Base-by-base conservation (phyloP, 345 rosid genomes). In the Cardamine occulta region DNA sequence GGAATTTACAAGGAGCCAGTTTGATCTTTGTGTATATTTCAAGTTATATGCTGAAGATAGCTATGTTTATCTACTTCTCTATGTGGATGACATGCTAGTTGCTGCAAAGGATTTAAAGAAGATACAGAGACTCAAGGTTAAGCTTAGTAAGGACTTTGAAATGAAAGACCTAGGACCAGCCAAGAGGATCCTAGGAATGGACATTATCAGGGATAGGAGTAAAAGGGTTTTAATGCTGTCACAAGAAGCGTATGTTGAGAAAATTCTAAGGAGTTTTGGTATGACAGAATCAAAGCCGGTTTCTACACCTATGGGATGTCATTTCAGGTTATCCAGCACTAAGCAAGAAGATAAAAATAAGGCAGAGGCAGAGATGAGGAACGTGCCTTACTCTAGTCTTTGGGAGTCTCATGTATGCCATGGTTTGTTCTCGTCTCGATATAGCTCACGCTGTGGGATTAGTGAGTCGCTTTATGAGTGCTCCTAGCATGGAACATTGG, bases 131-230 rank as follows among this genome's bases (percentile, higher is more conserved):
- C 2, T 44, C 3, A 42, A 63, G 8, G 12, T 3, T 0, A 14
- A 4, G 4, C 5, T 63, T 1, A n/a, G 24, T 2, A 15, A 10
- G 1, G 54, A 61, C 13, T 61, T 67, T 67, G 60, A 67, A 0
- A 51, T 67, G 72, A 67, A 67, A 4, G 72, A 51, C 1, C 14
- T 67, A 7, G 72, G 58, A 11, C 17, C 18, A 0, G 14, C 44
- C 0, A 67, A 18, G 6, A 67, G 44, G 15, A 67, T 67, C 3
- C 37, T 28, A 17, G 60, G 34, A 0, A 45, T 40, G 18, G 40
- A 42, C 8, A 65, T 65, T 7, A 2, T 10, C 5, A 61, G 48
- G 14, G 29, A 65, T 0, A 8, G 2, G 10, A 9, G 7, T 6
- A 42, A 45, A 7, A 9, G 34, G 0, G 5, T 14, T 0, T 4